A percentile compares a stretch with the other conserved stretches of the same genome.
phyloP scores from a whole-genome alignment of 2,329 filamentous ascomycete genomes.

The Beauveria scarabaeidicola region DNA sequence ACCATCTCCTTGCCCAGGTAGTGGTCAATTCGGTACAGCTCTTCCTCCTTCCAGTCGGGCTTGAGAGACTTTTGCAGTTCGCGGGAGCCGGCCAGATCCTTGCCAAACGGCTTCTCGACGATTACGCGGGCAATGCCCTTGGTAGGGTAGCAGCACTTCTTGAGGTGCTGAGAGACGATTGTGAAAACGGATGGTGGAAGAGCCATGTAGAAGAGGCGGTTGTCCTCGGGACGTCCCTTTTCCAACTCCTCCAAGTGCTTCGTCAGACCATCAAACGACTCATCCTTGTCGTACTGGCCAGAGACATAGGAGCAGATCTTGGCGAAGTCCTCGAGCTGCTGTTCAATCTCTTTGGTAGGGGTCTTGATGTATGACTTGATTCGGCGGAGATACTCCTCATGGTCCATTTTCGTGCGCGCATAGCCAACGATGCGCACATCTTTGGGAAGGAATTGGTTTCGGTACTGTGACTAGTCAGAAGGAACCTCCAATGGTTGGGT shows the following conservation, averaged over 20 bases:
- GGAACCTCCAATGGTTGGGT: neutral
- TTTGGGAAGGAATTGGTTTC: constrained; percentile 97
- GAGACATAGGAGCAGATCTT: constrained; percentile 84
- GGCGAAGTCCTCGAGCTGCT: constrained; percentile 88
- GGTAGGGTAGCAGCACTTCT: constrained; percentile 91
- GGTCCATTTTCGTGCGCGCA: constrained; percentile 99
- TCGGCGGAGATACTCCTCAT: constrained; percentile 85
- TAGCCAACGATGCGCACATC: constrained; percentile 97
- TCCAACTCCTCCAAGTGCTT: constrained; percentile 82
- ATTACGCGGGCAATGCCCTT: constrained; percentile 90
- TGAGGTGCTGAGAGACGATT: constrained; percentile 92
- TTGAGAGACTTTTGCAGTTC: constrained; percentile 91
- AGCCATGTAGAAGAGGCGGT: constrained; percentile 99
- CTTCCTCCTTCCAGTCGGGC: constrained; percentile 97
- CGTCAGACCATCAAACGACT: constrained; percentile 80
- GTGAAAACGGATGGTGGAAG: constrained; percentile 96
- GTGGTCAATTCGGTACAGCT: constrained; percentile 98
- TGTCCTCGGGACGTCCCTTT: constrained; percentile 69
- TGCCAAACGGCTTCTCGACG: constrained; percentile 98
- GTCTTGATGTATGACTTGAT: constrained; percentile 99
- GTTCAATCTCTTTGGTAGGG: constrained; percentile 92
- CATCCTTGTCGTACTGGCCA: constrained; percentile 97
- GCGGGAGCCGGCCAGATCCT: constrained; percentile 88
- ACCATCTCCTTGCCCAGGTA: constrained; percentile 99
- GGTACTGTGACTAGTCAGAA: constrained; percentile 54